Evolutionary conservation across 176 grass and related monocot genomes (phyloP).

Genomic region (Puya raimondii): DNA sequence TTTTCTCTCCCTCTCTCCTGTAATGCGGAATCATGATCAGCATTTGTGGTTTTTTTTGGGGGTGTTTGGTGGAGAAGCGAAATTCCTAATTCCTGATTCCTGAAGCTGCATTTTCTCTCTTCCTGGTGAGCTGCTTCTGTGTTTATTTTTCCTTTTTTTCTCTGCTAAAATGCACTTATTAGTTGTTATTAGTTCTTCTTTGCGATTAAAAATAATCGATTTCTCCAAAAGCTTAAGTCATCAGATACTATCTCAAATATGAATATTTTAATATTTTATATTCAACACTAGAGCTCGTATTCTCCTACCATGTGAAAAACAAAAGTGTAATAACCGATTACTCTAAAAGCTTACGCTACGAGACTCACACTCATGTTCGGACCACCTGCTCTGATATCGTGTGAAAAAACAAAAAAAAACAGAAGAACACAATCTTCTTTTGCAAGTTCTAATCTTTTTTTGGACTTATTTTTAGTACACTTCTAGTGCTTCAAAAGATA

Average conservation of each 20-base stretch:
- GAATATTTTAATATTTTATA: too few species aligned
- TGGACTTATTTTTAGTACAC: too few species aligned
- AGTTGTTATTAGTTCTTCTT: not conserved
- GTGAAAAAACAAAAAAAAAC: too few species aligned
- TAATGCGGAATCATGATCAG: not conserved
- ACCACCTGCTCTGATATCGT: not conserved
- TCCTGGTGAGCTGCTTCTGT: constrained; percentile 1
- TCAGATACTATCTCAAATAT: too few species aligned
- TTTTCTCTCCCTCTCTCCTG: not conserved
- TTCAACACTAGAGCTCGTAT: too few species aligned
- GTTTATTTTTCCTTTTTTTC: not conserved
- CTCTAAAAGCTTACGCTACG: too few species aligned
- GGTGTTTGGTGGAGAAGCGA: not conserved
- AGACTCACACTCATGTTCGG: too few species aligned
- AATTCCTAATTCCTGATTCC: not conserved
- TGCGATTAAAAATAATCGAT: constrained; percentile 4
- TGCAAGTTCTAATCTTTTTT: not conserved
- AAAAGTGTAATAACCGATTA: too few species aligned
- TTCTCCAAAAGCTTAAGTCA: not conserved
- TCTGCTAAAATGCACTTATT: not conserved
- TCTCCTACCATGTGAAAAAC: too few species aligned
- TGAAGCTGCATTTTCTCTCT: not conserved
- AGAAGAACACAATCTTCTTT: not conserved
- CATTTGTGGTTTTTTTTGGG: too few species aligned
- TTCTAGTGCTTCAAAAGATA: too few species aligned